Percentiles rank a stretch among this genome's conserved stretches.
Conservation (phyloP, 73 alveolate genomes). For the Tetrahymena borealis region DNA sequence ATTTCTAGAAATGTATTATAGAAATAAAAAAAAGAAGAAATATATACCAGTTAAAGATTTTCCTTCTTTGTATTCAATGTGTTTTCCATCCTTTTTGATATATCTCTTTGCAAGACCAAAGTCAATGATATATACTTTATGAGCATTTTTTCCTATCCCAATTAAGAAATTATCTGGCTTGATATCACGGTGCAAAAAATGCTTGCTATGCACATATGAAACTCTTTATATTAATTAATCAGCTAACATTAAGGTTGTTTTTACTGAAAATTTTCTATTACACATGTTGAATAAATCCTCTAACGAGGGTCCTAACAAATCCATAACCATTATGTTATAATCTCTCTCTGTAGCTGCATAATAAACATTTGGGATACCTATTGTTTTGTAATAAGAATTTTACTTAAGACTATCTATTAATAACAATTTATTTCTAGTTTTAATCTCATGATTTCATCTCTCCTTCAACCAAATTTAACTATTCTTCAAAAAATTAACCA, state of each 20-base stretch:
- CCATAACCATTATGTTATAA: constrained; percentile 58
- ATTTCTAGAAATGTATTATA: too few species aligned
- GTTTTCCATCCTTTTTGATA: constrained; percentile 48
- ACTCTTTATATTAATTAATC: constrained; percentile 62
- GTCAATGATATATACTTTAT: constrained; percentile 66
- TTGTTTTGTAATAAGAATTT: background rate
- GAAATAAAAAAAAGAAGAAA: too few species aligned
- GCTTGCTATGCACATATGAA: constrained; percentile 70
- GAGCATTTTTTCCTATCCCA: constrained; percentile 61
- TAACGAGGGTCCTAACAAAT: constrained; percentile 50
- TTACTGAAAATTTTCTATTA: constrained; percentile 56
- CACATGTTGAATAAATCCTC: constrained; percentile 57
- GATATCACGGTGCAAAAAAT: constrained; percentile 66
- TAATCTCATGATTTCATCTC: too few species aligned
- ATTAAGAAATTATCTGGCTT: constrained; percentile 76
- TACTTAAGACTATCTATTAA: too few species aligned
- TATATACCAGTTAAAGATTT: constrained; percentile 38
- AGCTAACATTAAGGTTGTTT: constrained; percentile 50
- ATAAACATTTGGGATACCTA: constrained; percentile 47
- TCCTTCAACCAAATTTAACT: too few species aligned
- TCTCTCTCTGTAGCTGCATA: constrained; percentile 56
- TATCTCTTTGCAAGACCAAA: constrained; percentile 80
- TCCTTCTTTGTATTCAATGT: constrained; percentile 49
- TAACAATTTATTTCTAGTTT: too few species aligned
- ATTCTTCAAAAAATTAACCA: too few species aligned